These are phyloP conservation scores for Monosporascus sp. DNA, from an alignment of 2,329 filamentous ascomycete genomes.

Conservation along the genomic window DNA sequence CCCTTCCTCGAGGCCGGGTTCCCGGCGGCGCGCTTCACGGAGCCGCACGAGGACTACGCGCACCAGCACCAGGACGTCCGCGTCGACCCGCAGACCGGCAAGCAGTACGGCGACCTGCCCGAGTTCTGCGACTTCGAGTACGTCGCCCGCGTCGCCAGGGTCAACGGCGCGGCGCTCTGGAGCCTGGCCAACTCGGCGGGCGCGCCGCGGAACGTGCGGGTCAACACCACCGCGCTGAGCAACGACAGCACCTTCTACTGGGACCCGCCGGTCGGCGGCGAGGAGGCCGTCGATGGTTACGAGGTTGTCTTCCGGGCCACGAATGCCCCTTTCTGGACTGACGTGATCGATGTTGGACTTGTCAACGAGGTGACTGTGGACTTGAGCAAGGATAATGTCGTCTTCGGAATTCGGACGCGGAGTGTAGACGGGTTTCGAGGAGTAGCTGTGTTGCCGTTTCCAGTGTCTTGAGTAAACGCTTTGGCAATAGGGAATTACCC, in stretches of 20 bases:
- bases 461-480: slow-evolving; percentile 4
- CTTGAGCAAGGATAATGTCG: slow-evolving; percentile 52
- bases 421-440: slow-evolving; percentile 20
- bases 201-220: slow-evolving; percentile 40
- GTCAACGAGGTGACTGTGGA: slow-evolving; percentile 38
- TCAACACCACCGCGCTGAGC: slow-evolving; percentile 38
- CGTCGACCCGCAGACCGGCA: slow-evolving; percentile 35
- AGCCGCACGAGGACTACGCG: slow-evolving; percentile 50
- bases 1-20: slow-evolving; percentile 51
- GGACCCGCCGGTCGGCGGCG: slow-evolving; percentile 31
- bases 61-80: slow-evolving; percentile 54
- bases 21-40: slow-evolving; percentile 49
- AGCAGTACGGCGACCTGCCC: slow-evolving; percentile 48
- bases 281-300: slow-evolving; percentile 37
- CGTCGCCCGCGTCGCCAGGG: slow-evolving; percentile 45
- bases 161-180: slow-evolving; percentile 51
- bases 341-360: slow-evolving; percentile 41
- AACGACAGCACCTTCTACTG: slow-evolving; percentile 47
- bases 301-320: slow-evolving; percentile 52
- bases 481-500: too few relatives aligned
- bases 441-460: slow-evolving; percentile 25
- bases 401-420: slow-evolving; percentile 47
- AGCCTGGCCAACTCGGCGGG: slow-evolving; percentile 46
- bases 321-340: slow-evolving; percentile 44
- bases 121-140: slow-evolving; percentile 54